phyloP scores from a whole-genome alignment of 176 grass and related monocot genomes.

The Luzula sylvatica region DNA sequence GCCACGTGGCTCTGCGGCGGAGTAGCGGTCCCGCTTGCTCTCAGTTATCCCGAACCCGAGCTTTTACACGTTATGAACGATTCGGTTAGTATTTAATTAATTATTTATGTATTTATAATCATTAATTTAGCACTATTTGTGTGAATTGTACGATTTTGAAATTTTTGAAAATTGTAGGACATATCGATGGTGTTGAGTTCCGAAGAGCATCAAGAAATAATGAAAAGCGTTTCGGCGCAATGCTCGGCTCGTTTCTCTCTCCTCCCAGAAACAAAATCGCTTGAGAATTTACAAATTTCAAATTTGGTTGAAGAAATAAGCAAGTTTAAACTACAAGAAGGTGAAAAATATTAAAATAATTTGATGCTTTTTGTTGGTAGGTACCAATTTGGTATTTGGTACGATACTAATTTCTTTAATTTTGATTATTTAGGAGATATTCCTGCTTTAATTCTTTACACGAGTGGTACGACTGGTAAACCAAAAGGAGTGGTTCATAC shows the following conservation, averaged over 20 bases:
- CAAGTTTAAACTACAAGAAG: constrained; percentile 26
- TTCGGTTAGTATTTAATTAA: constrained; percentile 45
- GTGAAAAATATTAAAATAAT: neutral
- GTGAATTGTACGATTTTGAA: neutral
- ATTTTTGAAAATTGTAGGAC: constrained; percentile 38
- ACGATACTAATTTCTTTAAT: constrained; percentile 1
- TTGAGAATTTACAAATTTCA: constrained; percentile 37
- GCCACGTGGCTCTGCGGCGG: constrained; percentile 95
- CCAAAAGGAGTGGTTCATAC: constrained; percentile 95
- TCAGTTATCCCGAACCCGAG: constrained; percentile 85
- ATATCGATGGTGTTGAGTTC: constrained; percentile 90
- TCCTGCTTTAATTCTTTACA: constrained; percentile 92
- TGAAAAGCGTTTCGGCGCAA: constrained; percentile 68
- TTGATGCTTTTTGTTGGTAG: too few species aligned
- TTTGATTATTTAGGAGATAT: constrained; percentile 59
- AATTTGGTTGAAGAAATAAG: constrained; percentile 49
- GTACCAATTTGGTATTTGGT: neutral
- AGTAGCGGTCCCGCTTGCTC: constrained; percentile 86
- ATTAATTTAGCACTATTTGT: neutral
- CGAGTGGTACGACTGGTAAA: constrained; percentile 95
- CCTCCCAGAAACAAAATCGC: constrained; percentile 41
- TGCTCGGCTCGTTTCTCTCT: constrained; percentile 70
- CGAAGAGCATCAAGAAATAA: constrained; percentile 59
- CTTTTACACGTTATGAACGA: constrained; percentile 96
- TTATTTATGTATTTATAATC: neutral